Conservation (phyloP, 306 rosid genomes). For the Adenanthera pavonina region DNA sequence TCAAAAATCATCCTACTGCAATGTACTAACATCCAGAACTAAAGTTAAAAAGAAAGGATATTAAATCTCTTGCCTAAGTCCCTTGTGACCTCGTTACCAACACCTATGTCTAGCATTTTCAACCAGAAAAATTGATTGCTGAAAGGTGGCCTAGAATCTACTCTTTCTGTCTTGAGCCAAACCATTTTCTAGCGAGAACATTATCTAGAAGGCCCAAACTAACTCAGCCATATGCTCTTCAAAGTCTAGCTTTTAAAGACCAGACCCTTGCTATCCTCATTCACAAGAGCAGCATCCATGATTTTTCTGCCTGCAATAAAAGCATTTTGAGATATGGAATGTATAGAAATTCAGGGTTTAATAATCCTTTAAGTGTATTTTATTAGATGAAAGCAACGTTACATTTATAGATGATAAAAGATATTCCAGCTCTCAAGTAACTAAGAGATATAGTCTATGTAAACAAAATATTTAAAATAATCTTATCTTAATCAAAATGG, state of each 20-base stretch:
- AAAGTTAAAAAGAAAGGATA: background rate
- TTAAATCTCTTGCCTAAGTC: background rate
- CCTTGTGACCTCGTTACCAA: background rate
- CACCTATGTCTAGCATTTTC: background rate
- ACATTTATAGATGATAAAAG: background rate
- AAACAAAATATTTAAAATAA: background rate
- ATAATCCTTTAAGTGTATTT: background rate
- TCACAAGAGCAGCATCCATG: background rate
- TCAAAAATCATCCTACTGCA: background rate
- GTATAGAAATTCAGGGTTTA: background rate
- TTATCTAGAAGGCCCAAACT: background rate
- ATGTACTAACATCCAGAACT: background rate
- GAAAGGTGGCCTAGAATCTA: background rate
- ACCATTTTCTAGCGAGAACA: background rate
- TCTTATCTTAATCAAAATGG: background rate
- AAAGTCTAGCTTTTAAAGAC: background rate
- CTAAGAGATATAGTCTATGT: background rate
- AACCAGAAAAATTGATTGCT: background rate
- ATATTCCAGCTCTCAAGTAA: background rate
- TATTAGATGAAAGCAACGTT: background rate
- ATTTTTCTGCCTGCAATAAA: background rate
- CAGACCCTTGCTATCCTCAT: background rate
- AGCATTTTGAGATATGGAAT: conserved; percentile 13
- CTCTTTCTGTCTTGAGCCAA: background rate
- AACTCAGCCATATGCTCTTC: background rate